Conservation (phyloP, 2,329 filamentous ascomycete species). For the Grosmannia huntii region DNA sequence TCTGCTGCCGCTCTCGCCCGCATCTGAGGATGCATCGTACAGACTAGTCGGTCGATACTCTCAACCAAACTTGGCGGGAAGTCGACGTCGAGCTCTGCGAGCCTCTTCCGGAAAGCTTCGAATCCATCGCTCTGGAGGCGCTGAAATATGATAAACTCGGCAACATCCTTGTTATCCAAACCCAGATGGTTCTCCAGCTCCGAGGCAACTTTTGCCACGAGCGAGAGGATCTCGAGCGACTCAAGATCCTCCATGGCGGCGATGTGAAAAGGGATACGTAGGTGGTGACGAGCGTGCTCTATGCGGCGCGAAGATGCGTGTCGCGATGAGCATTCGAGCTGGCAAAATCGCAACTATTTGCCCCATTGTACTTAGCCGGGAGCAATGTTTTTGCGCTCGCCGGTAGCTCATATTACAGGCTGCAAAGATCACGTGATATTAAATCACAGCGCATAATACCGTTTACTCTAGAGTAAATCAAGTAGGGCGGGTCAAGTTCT, state of each 20-base stretch:
- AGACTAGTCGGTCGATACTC: conserved; percentile 78
- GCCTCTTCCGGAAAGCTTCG: conserved; percentile 59
- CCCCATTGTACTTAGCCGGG: not conserved
- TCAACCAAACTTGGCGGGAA: conserved; percentile 82
- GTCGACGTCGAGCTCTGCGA: conserved; percentile 65
- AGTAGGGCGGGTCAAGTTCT: too few relatives aligned
- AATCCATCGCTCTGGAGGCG: conserved; percentile 62
- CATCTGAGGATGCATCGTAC: conserved; percentile 83
- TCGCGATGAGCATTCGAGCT: not conserved
- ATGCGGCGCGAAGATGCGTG: not conserved
- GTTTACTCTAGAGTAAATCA: too few relatives aligned
- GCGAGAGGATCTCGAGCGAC: conserved; percentile 81
- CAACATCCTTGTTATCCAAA: conserved; percentile 84
- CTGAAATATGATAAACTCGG: conserved; percentile 91
- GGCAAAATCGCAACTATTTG: not conserved
- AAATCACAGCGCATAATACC: not conserved
- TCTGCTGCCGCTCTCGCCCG: conserved; percentile 40
- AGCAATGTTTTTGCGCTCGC: not conserved
- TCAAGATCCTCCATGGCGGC: conserved; percentile 73
- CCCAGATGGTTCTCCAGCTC: conserved; percentile 92
- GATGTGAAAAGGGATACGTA: not conserved
- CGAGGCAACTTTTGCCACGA: conserved; percentile 87
- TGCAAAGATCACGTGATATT: not conserved
- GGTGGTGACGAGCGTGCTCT: not conserved
- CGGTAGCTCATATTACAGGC: not conserved